These are phyloP conservation scores for Phytophthora kernoviae DNA, from an alignment of 352 stramenopile genomes.

Conservation along the genomic window DNA sequence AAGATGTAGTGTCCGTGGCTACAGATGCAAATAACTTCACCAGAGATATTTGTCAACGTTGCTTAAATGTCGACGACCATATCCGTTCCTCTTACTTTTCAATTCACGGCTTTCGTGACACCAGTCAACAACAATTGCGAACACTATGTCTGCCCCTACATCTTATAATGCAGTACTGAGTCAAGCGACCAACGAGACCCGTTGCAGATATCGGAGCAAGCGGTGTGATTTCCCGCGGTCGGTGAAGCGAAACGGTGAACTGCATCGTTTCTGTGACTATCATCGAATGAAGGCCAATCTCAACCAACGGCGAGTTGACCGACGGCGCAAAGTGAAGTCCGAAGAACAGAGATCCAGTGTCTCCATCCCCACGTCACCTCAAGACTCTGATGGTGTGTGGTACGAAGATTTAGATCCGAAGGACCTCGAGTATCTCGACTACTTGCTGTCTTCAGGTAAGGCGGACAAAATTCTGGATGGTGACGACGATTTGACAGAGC, in stretches of 20 bases:
- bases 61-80: background rate
- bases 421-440: slow-evolving; percentile 30
- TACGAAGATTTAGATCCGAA: slow-evolving; percentile 21
- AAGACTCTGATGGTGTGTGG: slow-evolving; percentile 18
- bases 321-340: slow-evolving; percentile 12
- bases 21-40: background rate
- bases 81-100: background rate
- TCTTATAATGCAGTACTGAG: background rate
- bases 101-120: background rate
- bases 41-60: background rate
- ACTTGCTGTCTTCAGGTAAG: slow-evolving; percentile 14
- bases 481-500: background rate
- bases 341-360: background rate
- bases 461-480: slow-evolving; percentile 6
- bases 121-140: background rate
- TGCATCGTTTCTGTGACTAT: slow-evolving; percentile 41
- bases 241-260: slow-evolving; percentile 44
- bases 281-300: slow-evolving; percentile 34
- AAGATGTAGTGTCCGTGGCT: background rate
- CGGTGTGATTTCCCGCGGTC: slow-evolving; percentile 34
- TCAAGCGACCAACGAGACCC: background rate
- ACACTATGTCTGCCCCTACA: background rate
- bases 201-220: slow-evolving; percentile 38
- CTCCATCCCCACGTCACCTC: slow-evolving; percentile 13
- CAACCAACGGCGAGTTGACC: slow-evolving; percentile 30